Evolutionary conservation across 2,329 filamentous ascomycete species (phyloP), one percentile per base, ranked within the genome.

Genomic region (Colletotrichum tanaceti): DNA sequence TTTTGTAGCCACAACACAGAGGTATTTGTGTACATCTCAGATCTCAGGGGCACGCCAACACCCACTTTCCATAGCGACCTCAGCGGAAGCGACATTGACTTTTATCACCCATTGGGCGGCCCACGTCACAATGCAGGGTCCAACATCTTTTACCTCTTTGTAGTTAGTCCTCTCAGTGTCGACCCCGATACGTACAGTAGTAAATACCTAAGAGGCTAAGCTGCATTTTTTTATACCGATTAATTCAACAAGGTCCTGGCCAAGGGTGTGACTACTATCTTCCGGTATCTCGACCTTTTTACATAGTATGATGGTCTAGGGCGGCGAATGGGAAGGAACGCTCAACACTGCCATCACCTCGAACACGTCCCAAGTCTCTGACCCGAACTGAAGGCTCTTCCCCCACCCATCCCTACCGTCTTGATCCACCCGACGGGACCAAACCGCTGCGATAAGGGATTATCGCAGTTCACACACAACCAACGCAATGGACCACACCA

Each of bases 41-140:
- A 41, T 55, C 7, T 9, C 24, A 32, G 44, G 32, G 44, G 57
- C 32, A n/a, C 18, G n/a, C 32, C 4, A 52, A 18, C 46, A 38
- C 46, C 58, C 63, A 54, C 47, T 54, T 62, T 49, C 58, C 63
- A 41, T 32, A 35, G 14, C 32, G n/a, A 44, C 35, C 28, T n/a
- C 35, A 58, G 41, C n/a, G 43, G 43, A 22, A 59, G 32, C 44
- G 32, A 38, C 44, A 49, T 38, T 59, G 44, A 59, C 22, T 53
- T 49, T 46, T 2, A 44, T 32, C 18, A n/a, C 38, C 18, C 38
- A 46, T 55, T 47, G 28, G 5, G 38, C 49, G 43, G 32, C 41
- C 57, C 63, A 47, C 35, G 58, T 65, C 58, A 61, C 57, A 54
- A 54, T 43, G 58, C 58, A 66, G 63, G 63, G 58, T 49, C 58